phyloP scores from a whole-genome alignment of 2,329 filamentous ascomycete genomes.

The Trichoderma oligosporum region DNA sequence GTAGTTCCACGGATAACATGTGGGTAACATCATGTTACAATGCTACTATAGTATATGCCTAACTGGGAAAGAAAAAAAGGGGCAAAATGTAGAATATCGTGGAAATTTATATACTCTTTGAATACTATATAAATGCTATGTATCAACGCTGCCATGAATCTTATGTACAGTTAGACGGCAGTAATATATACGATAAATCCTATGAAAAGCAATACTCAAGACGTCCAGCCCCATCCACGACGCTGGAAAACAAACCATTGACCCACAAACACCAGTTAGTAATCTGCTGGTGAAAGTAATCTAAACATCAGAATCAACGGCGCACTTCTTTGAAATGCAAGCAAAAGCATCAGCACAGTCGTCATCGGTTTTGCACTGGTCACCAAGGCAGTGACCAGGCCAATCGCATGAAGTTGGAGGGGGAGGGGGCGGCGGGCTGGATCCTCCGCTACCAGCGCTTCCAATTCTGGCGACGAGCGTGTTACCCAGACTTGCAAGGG shows the following conservation, averaged over 20 bases:
- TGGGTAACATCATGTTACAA: too few species aligned
- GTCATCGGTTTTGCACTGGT: conserved; percentile 10
- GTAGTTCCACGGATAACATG: too few species aligned
- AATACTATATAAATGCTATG: too few species aligned
- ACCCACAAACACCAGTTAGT: not conserved
- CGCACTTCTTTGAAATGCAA: conserved; percentile 10
- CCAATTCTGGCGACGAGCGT: conserved; percentile 39
- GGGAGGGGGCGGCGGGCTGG: not conserved
- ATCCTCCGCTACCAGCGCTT: not conserved
- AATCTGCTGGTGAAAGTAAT: not conserved
- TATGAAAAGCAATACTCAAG: too few species aligned
- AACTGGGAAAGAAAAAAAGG: too few species aligned
- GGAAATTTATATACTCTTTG: too few species aligned
- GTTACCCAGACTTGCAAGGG: conserved; percentile 45
- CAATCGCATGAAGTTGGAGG: too few species aligned
- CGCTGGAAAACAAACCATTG: not conserved
- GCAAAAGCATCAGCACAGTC: conserved; percentile 17
- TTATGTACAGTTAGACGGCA: conserved; percentile 6
- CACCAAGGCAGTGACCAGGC: conserved; percentile 15
- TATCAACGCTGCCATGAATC: not conserved
- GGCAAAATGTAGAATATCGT: too few species aligned
- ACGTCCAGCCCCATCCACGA: too few species aligned
- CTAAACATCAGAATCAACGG: conserved; percentile 1
- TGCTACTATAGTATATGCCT: too few species aligned
- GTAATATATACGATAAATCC: not conserved